These are phyloP conservation scores for Chamaecrista fasciculata DNA, from an alignment of 306 rosid genomes.

Conservation along the genomic window DNA sequence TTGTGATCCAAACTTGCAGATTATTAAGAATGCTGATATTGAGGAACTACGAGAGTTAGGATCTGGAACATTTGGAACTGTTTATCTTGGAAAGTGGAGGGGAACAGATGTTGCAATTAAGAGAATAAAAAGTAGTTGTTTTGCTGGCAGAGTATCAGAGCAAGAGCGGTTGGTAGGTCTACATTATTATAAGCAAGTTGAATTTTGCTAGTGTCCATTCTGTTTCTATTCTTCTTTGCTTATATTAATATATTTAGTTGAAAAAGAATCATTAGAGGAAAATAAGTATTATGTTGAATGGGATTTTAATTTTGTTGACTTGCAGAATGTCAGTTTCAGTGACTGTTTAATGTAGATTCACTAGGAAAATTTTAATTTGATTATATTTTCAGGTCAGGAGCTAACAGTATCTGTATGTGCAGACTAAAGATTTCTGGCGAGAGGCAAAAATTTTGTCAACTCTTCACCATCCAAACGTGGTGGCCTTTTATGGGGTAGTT, in stretches of 20 bases:
- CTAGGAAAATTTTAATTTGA: background rate
- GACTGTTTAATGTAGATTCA: background rate
- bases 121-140: slow-evolving; percentile 92
- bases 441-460: slow-evolving; percentile 90
- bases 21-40: slow-evolving; percentile 71
- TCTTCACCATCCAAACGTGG: slow-evolving; percentile 97
- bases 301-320: slow-evolving; percentile 16
- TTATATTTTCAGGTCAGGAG: slow-evolving; percentile 1
- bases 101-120: slow-evolving; percentile 98
- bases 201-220: slow-evolving; percentile 8
- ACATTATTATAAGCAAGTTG: slow-evolving; percentile 22
- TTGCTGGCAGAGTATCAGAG: slow-evolving; percentile 76
- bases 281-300: background rate
- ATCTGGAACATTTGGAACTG: slow-evolving; percentile 98
- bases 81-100: slow-evolving; percentile 95
- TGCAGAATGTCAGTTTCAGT: slow-evolving; percentile 26
- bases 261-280: slow-evolving; percentile 1
- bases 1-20: slow-evolving; percentile 53
- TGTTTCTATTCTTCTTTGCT: slow-evolving; percentile 12
- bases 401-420: slow-evolving; percentile 24
- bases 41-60: slow-evolving; percentile 87
- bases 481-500: slow-evolving; percentile 93
- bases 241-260: slow-evolving; percentile 7
- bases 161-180: slow-evolving; percentile 85
- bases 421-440: slow-evolving; percentile 94